A percentile compares a stretch with the other conserved stretches of the same genome.
Evolutionary conservation across 2,329 filamentous ascomycete genomes (phyloP).

Genomic region (Ophiostoma novo-ulmi): DNA sequence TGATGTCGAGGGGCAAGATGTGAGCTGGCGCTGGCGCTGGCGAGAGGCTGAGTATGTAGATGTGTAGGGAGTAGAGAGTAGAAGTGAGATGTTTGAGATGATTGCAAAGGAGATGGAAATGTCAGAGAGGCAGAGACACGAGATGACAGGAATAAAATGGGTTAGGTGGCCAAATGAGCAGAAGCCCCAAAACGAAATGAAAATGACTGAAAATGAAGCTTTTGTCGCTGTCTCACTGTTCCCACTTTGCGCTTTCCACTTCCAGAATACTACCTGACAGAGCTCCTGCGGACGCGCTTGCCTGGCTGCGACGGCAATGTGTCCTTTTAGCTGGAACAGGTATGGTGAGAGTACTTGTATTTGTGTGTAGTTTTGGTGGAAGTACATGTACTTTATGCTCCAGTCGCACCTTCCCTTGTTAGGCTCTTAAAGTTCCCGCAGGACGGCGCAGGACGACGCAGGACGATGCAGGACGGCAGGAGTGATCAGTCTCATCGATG

Average conservation of each 20-base stretch:
- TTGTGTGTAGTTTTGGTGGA: neutral
- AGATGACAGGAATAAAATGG: neutral
- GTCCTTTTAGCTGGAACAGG: constrained; percentile 7
- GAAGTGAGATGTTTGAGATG: neutral
- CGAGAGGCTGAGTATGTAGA: neutral
- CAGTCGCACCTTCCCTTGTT: constrained; percentile 8
- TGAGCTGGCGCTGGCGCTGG: neutral
- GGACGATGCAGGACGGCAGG: neutral
- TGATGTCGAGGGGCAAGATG: neutral
- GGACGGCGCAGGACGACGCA: neutral
- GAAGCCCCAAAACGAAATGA: neutral
- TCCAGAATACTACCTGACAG: neutral
- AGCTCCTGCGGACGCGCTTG: constrained; percentile 7
- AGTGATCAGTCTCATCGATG: neutral
- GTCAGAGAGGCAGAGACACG: neutral
- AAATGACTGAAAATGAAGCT: neutral
- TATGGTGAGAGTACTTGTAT: neutral
- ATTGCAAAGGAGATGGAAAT: neutral
- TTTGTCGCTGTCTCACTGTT: neutral
- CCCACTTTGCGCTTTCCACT: neutral
- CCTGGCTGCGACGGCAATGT: constrained; percentile 10
- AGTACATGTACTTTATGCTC: neutral
- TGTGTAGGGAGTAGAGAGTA: neutral
- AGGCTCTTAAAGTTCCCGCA: constrained; percentile 2
- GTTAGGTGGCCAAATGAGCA: neutral